These are phyloP conservation scores for Pichia norvegensis DNA, from an alignment of 1,139 yeast species.

Conservation along the genomic window DNA sequence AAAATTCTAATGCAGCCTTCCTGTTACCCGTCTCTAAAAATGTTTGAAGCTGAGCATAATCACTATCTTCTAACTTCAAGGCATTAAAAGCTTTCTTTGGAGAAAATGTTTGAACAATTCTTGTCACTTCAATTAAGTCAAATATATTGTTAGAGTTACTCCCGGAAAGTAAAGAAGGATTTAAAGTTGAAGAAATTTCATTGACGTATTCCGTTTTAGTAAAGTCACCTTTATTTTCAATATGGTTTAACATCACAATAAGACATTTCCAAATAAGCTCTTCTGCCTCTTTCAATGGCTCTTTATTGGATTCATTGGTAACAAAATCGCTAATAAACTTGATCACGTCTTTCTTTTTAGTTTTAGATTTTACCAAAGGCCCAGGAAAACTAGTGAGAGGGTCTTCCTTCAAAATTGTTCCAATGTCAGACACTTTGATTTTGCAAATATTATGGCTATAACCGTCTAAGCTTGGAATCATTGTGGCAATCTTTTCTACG, in stretches of 20 bases:
- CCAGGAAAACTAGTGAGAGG: constrained; percentile 43
- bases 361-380: constrained; percentile 49
- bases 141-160: constrained; percentile 7
- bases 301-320: constrained; percentile 9
- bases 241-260: constrained; percentile 18
- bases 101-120: constrained; percentile 10
- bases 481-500: constrained; percentile 34
- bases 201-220: constrained; percentile 14
- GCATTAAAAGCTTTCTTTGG: constrained; percentile 20
- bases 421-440: constrained; percentile 28
- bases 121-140: constrained; percentile 16
- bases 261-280: constrained; percentile 24
- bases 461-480: constrained; percentile 35
- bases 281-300: constrained; percentile 13
- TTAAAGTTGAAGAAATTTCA: constrained; percentile 19
- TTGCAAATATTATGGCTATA: constrained; percentile 23
- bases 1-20: constrained; percentile 55
- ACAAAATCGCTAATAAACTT: constrained; percentile 45
- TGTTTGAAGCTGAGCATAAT: constrained; percentile 25
- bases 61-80: constrained; percentile 17
- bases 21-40: constrained; percentile 55
- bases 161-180: constrained; percentile 19
- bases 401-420: constrained; percentile 27
- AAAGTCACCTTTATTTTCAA: constrained; percentile 24
- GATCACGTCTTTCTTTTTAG: constrained; percentile 56